Evolutionary conservation across 2,329 filamentous ascomycete genomes (phyloP).

Genomic region (Triangularia setosa): DNA sequence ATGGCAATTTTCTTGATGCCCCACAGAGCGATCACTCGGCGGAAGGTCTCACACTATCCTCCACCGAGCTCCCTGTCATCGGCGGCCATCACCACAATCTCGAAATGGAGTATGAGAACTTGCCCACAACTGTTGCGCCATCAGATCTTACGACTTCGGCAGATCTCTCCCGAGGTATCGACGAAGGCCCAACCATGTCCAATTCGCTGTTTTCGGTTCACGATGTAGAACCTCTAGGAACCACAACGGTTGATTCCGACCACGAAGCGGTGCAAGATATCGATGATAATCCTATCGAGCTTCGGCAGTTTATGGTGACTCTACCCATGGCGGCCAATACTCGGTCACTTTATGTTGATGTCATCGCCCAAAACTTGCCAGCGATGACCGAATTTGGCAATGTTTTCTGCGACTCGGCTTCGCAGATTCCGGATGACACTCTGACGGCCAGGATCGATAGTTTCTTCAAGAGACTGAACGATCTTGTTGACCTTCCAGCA

Average conservation of each 20-base stretch:
- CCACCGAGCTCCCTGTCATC: not conserved
- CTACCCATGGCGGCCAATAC: slow-evolving; percentile 53
- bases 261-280: not conserved
- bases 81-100: not conserved
- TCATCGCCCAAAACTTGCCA: slow-evolving; percentile 41
- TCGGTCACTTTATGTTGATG: slow-evolving; percentile 49
- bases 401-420: slow-evolving; percentile 39
- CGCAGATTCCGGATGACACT: slow-evolving; percentile 36
- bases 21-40: not conserved
- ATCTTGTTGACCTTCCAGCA: slow-evolving; percentile 56
- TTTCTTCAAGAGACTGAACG: slow-evolving; percentile 48
- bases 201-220: slow-evolving; percentile 7
- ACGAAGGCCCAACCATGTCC: not conserved
- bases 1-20: not conserved
- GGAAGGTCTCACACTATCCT: not conserved
- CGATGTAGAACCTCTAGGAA: not conserved
- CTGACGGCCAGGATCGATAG: slow-evolving; percentile 46
- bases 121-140: not conserved
- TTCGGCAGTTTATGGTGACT: slow-evolving; percentile 46
- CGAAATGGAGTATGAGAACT: not conserved
- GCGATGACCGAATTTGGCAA: slow-evolving; percentile 45
- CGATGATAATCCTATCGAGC: not conserved
- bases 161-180: not conserved
- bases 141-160: not conserved
- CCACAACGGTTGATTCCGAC: not conserved